A percentile compares a stretch with the other conserved stretches of the same genome.
Conservation (phyloP, 1,284 basidiomycete species). For the Sanghuangporus weigelae region DNA sequence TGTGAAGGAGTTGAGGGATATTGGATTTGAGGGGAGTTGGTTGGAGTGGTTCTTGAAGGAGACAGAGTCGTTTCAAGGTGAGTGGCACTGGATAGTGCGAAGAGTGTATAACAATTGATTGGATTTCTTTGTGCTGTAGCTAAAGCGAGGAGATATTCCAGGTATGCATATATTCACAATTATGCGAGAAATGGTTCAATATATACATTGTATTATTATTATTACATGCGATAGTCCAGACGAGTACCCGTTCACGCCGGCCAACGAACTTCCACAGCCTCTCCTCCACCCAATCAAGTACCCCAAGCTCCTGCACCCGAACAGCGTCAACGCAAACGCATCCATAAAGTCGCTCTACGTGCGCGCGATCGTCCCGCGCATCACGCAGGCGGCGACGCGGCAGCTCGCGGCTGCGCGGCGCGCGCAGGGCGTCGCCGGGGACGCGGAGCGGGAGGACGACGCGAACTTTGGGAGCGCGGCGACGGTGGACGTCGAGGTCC, state of each 20-base stretch:
- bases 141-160: slow-evolving; percentile 89
- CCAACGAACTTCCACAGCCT: slow-evolving; percentile 70
- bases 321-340: slow-evolving; percentile 82
- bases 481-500: slow-evolving; percentile 89
- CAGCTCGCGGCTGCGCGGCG: slow-evolving; percentile 57
- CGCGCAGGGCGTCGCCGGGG: slow-evolving; percentile 57
- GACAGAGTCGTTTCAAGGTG: slow-evolving; percentile 91
- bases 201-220: not conserved
- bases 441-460: slow-evolving; percentile 75
- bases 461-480: slow-evolving; percentile 98
- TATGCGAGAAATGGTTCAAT: not conserved
- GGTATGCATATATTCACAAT: slow-evolving; percentile 39
- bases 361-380: slow-evolving; percentile 74
- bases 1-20: slow-evolving; percentile 70
- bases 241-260: slow-evolving; percentile 88
- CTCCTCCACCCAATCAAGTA: slow-evolving; percentile 75
- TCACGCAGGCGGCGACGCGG: slow-evolving; percentile 67
- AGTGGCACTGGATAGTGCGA: slow-evolving; percentile 25
- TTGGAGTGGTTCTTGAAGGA: slow-evolving; percentile 97
- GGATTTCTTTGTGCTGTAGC: slow-evolving; percentile 43
- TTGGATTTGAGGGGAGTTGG: slow-evolving; percentile 83
- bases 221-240: slow-evolving; percentile 66
- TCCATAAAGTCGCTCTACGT: slow-evolving; percentile 91
- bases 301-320: slow-evolving; percentile 78
- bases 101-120: slow-evolving; percentile 1